Conservation (phyloP, 768 basidiomycete species). For the Amanita subjunquillea region DNA sequence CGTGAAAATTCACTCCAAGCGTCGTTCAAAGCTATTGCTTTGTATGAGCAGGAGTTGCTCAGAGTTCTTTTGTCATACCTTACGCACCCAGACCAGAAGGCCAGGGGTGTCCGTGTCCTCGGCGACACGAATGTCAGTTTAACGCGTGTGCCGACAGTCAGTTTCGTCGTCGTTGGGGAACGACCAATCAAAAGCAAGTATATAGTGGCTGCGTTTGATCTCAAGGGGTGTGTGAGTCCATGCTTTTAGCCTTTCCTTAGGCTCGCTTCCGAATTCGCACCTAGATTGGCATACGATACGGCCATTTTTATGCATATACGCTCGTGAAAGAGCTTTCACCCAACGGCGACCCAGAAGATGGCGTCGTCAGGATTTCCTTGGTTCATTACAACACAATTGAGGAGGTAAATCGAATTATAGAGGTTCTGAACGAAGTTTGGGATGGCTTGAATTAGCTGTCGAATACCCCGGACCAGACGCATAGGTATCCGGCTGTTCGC, state of each 20-base stretch:
- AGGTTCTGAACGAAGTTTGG: too few relatives aligned
- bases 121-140: slow-evolving; percentile 34
- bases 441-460: too few relatives aligned
- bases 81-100: slow-evolving; percentile 32
- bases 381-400: too few relatives aligned
- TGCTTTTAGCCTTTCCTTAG: neutral
- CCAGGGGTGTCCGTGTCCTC: slow-evolving; percentile 51
- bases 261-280: neutral
- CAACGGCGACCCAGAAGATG: slow-evolving; percentile 49
- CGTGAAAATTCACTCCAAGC: slow-evolving; percentile 32
- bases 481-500: too few relatives aligned
- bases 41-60: slow-evolving; percentile 52
- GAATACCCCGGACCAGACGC: too few relatives aligned
- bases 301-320: slow-evolving; percentile 71
- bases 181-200: slow-evolving; percentile 47
- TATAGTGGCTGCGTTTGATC: slow-evolving; percentile 56
- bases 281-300: slow-evolving; percentile 65
- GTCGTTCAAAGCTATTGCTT: slow-evolving; percentile 46
- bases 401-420: too few relatives aligned
- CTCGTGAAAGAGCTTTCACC: slow-evolving; percentile 39
- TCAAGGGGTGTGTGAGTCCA: slow-evolving; percentile 42
- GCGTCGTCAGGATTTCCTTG: slow-evolving; percentile 21
- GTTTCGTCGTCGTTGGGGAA: slow-evolving; percentile 59
- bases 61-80: slow-evolving; percentile 39
- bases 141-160: slow-evolving; percentile 54